These are phyloP conservation scores for Solanum paucissectum DNA, from an alignment of 257 asterid genomes.

Conservation along the genomic window DNA sequence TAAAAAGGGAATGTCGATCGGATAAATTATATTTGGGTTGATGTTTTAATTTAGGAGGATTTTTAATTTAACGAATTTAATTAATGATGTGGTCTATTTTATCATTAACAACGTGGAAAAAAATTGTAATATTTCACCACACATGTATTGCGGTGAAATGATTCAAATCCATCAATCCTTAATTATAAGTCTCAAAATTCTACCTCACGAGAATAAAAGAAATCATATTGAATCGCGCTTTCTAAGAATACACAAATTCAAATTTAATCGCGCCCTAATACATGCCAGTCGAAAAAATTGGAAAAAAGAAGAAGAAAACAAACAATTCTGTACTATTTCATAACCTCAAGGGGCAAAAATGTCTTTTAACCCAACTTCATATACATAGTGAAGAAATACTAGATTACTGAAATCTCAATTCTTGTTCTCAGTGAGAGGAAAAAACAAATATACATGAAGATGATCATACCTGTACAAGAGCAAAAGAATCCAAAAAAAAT, in stretches of 20 bases:
- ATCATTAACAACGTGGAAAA: too few relatives aligned
- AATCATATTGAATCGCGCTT: neutral
- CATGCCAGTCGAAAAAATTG: fast-evolving
- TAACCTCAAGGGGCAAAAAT: neutral
- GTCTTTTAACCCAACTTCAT: neutral
- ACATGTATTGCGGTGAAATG: too few relatives aligned
- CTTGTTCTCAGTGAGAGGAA: neutral
- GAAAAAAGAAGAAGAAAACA: too few relatives aligned
- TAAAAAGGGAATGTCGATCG: neutral
- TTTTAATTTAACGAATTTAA: neutral
- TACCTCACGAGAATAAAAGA: too few relatives aligned
- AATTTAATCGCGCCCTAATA: neutral
- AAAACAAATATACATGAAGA: neutral
- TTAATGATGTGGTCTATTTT: neutral
- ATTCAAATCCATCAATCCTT: neutral
- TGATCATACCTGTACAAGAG: neutral
- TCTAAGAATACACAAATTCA: neutral
- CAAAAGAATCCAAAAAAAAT: neutral
- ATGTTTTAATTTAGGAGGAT: neutral
- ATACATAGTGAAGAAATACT: neutral
- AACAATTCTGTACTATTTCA: neutral
- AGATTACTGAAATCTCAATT: neutral
- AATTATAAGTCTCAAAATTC: too few relatives aligned
- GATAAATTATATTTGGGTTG: neutral
- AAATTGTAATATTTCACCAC: too few relatives aligned